Evolutionary conservation across 2,329 filamentous ascomycete genomes (phyloP).

Genomic region (Dothideomycetes sp.): DNA sequence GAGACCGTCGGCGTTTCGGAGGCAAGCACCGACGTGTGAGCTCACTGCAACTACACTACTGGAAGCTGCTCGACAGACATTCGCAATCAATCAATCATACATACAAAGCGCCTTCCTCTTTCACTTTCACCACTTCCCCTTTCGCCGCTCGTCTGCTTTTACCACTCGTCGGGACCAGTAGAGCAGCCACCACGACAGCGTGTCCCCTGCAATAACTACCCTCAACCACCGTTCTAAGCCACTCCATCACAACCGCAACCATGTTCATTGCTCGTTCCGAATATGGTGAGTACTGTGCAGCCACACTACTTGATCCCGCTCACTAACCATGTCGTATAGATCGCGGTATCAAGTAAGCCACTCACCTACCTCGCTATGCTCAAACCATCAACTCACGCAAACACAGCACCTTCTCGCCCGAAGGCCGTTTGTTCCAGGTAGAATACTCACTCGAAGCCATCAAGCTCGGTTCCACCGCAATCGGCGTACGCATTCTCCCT

Average conservation of each 20-base stretch:
- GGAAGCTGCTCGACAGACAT: too few relatives aligned
- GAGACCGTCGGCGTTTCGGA: too few relatives aligned
- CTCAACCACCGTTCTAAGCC: too few relatives aligned
- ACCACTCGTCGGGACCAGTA: too few relatives aligned
- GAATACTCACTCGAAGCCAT: slow-evolving; percentile 99
- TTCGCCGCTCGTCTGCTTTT: too few relatives aligned
- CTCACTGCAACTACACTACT: too few relatives aligned
- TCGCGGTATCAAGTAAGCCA: slow-evolving; percentile 83
- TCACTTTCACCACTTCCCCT: too few relatives aligned
- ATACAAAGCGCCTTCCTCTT: too few relatives aligned
- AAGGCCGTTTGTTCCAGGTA: slow-evolving; percentile 99
- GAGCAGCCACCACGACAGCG: too few relatives aligned
- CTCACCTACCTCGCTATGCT: slow-evolving; percentile 45
- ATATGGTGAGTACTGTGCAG: slow-evolving; percentile 67
- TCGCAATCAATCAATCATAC: too few relatives aligned
- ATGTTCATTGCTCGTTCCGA: slow-evolving; percentile 99
- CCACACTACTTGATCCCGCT: slow-evolving; percentile 10
- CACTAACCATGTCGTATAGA: slow-evolving; percentile 45
- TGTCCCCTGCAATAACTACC: too few relatives aligned
- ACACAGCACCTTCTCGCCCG: slow-evolving; percentile 90
- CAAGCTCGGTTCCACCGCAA: slow-evolving; percentile 97
- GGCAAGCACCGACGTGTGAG: too few relatives aligned
- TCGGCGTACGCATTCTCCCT: slow-evolving; percentile 57
- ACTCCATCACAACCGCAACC: slow-evolving; percentile 48
- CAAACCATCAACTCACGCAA: slow-evolving; percentile 20